Evolutionary conservation across 257 asterid genomes (phyloP).

Genomic region (Coffea canephora): DNA sequence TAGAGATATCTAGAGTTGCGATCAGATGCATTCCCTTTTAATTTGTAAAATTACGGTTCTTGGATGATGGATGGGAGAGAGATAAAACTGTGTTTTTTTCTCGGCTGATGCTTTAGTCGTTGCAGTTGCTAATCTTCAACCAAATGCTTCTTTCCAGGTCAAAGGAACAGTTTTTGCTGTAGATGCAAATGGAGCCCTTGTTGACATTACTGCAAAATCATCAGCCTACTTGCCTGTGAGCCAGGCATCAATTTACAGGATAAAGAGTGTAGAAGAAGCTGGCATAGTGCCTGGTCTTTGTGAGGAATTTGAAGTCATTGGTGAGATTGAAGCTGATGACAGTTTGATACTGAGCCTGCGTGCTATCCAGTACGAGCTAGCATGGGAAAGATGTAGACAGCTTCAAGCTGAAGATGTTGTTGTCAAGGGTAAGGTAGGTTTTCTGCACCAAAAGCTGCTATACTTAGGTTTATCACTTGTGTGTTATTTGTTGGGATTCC

Average conservation of each 20-base stretch:
- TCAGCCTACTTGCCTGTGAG: constrained; percentile 83
- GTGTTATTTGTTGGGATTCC: background rate
- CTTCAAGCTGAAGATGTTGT: constrained; percentile 98
- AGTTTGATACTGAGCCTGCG: constrained; percentile 89
- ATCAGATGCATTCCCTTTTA: background rate
- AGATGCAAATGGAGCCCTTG: constrained; percentile 87
- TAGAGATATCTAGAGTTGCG: background rate
- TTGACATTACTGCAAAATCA: constrained; percentile 89
- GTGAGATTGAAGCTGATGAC: constrained; percentile 74
- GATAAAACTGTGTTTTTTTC: background rate
- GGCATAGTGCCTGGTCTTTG: constrained; percentile 80
- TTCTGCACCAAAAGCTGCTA: background rate
- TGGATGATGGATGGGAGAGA: too few relatives aligned
- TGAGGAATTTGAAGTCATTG: constrained; percentile 79
- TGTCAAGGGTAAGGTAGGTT: constrained; percentile 81
- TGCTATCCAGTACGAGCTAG: constrained; percentile 77
- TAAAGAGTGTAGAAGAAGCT: constrained; percentile 78
- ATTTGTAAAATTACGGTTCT: background rate
- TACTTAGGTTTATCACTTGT: background rate
- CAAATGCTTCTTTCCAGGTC: constrained; percentile 41
- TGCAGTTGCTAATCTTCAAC: background rate
- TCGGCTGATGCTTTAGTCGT: background rate
- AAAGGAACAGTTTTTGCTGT: constrained; percentile 71
- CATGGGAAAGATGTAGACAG: constrained; percentile 96
- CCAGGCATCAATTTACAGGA: constrained; percentile 73